A percentile compares a stretch with the other conserved stretches of the same genome.
phyloP scores from a whole-genome alignment of 2,329 filamentous ascomycete genomes.

The Neopestalotiopsis sp. region DNA sequence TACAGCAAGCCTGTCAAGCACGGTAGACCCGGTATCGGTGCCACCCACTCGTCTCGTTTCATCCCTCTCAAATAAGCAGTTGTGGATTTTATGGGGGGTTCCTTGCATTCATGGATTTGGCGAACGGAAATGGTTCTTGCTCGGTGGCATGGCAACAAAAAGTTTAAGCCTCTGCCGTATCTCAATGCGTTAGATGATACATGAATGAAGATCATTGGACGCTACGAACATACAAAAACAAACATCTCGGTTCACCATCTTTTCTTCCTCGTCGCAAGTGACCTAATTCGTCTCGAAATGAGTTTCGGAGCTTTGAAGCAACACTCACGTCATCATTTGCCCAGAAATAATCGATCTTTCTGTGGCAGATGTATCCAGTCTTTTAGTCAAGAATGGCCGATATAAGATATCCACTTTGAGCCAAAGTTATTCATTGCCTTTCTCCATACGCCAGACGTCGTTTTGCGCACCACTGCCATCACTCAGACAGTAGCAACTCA shows the following conservation, averaged over 20 bases:
- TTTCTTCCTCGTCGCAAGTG: not conserved
- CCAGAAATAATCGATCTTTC: too few species aligned
- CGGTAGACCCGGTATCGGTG: constrained; percentile 99
- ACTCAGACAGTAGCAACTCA: too few species aligned
- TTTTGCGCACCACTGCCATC: too few species aligned
- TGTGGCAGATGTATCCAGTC: too few species aligned
- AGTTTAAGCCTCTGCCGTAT: constrained; percentile 44
- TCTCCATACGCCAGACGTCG: too few species aligned
- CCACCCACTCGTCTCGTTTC: constrained; percentile 99
- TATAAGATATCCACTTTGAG: too few species aligned
- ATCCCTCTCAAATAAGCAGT: constrained; percentile 99
- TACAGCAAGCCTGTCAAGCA: constrained; percentile 99
- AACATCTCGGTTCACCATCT: not conserved
- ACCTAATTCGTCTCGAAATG: not conserved
- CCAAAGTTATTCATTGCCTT: too few species aligned
- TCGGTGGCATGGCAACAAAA: constrained; percentile 41
- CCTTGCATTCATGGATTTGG: constrained; percentile 65
- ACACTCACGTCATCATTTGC: too few species aligned
- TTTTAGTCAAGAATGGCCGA: too few species aligned
- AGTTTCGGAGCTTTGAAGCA: too few species aligned
- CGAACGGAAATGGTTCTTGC: constrained; percentile 62
- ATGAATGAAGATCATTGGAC: constrained; percentile 46
- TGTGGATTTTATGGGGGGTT: constrained; percentile 54
- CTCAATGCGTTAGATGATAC: constrained; percentile 52
- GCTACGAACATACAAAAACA: constrained; percentile 13